phyloP scores from a whole-genome alignment of 1,284 basidiomycete genomes.

The Rhodotorula mucilaginosa region DNA sequence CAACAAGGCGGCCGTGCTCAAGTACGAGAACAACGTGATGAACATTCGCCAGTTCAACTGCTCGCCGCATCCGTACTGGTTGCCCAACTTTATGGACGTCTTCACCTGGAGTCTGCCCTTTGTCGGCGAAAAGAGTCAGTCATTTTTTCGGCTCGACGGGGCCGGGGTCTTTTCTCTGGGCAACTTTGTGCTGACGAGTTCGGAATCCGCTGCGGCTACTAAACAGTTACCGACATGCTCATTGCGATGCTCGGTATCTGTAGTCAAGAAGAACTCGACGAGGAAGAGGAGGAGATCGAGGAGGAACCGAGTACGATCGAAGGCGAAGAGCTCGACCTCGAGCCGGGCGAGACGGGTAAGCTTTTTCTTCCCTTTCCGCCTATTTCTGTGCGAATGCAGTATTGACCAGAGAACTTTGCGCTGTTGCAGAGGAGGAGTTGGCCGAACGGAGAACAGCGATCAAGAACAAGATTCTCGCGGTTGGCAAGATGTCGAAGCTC shows the following conservation, averaged over 20 bases:
- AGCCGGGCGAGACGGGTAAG: constrained; percentile 33
- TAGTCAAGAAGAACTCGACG: constrained; percentile 89
- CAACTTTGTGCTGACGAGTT: too few relatives aligned
- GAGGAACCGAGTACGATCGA: constrained; percentile 30
- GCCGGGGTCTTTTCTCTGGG: neutral
- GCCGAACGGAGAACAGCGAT: constrained; percentile 76
- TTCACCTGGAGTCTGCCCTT: constrained; percentile 99
- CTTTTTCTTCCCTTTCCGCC: neutral
- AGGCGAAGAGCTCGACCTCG: constrained; percentile 21
- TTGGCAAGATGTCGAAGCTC: constrained; percentile 92
- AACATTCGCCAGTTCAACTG: constrained; percentile 93
- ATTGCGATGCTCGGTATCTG: constrained; percentile 91
- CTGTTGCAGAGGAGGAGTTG: constrained; percentile 55
- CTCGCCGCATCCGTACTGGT: constrained; percentile 91
- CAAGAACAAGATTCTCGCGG: constrained; percentile 98
- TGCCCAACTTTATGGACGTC: constrained; percentile 98
- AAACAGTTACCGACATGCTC: constrained; percentile 88
- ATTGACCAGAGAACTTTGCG: too few relatives aligned
- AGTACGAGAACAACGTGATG: constrained; percentile 95
- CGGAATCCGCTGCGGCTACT: neutral
- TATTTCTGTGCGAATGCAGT: too few relatives aligned
- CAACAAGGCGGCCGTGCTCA: constrained; percentile 93
- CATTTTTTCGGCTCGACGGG: neutral
- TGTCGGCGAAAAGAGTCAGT: constrained; percentile 91
- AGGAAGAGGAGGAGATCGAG: constrained; percentile 66